Base-by-base conservation (phyloP, 768 basidiomycete genomes). In the Mycena galericulata region DNA sequence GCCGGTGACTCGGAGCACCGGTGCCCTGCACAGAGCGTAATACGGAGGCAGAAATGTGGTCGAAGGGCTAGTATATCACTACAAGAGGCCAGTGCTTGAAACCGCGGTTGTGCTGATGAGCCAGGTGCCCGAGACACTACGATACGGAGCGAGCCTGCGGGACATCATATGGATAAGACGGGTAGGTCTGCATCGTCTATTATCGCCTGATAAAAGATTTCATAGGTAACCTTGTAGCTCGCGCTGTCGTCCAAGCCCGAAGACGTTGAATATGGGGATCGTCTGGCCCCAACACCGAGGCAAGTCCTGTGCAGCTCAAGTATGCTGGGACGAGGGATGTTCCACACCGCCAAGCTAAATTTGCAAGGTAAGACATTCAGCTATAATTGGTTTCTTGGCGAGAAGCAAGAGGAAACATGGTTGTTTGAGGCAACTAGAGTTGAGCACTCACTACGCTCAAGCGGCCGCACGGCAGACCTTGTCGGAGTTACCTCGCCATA, bases 111-210 rank as follows among this genome's bases (percentile, higher is more conserved):
- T n/a, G n/a, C n/a, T n/a, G n/a, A n/a, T n/a, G n/a, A n/a, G n/a
- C n/a, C n/a, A n/a, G n/a, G n/a, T n/a, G n/a, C n/a, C 81, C 2
- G 71, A 73, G 30, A 73, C 24, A n/a, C 65, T 80, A 80, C 1
- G 85, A n/a, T 84, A 27, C 79, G 77, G 20, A 88, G 72, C 10
- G 77, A 78, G 34, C 80, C 78, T 17, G 73, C 53, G 0, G 87
- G 84, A 85, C 81, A 74, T 87, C 80, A 78, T 84, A 86, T 17
- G 85, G 86, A 74, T 77, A 88, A 17, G 86, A 85, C 27, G n/a
- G n/a, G n/a, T n/a, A n/a, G n/a, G n/a, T n/a, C n/a, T n/a, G n/a
- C n/a, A n/a, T n/a, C n/a, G n/a, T 30, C 32, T 30, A 24, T 15
- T 45, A 43, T 51, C 45, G 43, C 27, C 54, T 47, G 43, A 3